Percentiles rank a stretch among this genome's conserved stretches.
phyloP scores from a whole-genome alignment of 2,329 filamentous ascomycete genomes.

The Penicillium hesseltinei region DNA sequence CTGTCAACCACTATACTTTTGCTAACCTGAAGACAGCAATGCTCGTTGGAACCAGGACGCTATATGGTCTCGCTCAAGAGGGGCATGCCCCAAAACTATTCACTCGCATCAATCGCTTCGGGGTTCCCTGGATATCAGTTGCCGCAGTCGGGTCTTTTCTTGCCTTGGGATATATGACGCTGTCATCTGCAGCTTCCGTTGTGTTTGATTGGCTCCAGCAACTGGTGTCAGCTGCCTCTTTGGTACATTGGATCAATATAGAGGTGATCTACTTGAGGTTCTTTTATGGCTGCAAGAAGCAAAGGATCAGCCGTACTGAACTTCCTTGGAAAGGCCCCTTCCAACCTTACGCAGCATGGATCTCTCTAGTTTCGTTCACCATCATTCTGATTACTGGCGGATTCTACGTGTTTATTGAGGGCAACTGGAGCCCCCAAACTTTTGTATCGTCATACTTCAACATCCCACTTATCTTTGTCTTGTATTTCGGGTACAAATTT shows the following conservation, averaged over 20 bases:
- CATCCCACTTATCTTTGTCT: constrained; percentile 54
- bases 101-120: constrained; percentile 42
- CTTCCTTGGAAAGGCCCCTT: constrained; percentile 51
- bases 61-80: constrained; percentile 38
- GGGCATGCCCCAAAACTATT: constrained; percentile 35
- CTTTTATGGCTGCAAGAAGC: constrained; percentile 42
- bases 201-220: constrained; percentile 67
- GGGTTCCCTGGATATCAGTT: constrained; percentile 54
- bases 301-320: constrained; percentile 33
- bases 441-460: constrained; percentile 59
- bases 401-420: constrained; percentile 48
- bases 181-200: constrained; percentile 52
- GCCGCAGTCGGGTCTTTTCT: constrained; percentile 52
- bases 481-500: constrained; percentile 45
- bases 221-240: constrained; percentile 44
- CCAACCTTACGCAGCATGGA: constrained; percentile 60
- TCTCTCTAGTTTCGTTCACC: constrained; percentile 53
- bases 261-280: constrained; percentile 55
- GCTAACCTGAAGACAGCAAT: constrained; percentile 13
- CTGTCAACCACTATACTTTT: not conserved
- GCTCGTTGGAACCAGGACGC: constrained; percentile 32
- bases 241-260: constrained; percentile 60
- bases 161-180: constrained; percentile 62
- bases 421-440: constrained; percentile 53
- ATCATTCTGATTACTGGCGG: constrained; percentile 63